Conservation (phyloP, 2,329 filamentous ascomycete genomes). For the Fusarium vanettenii region DNA sequence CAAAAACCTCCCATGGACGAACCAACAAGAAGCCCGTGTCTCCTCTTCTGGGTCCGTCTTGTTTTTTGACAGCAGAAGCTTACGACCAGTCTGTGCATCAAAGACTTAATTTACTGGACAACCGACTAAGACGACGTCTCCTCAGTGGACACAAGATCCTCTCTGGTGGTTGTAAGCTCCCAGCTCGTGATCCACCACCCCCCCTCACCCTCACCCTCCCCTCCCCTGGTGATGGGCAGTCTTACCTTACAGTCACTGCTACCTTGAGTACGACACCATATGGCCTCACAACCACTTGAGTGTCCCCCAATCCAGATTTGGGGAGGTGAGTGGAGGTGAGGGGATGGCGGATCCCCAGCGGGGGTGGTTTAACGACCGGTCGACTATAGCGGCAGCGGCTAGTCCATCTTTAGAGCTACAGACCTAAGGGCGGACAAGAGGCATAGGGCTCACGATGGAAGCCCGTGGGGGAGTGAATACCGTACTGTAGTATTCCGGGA, state of each 20-base stretch:
- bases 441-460: conserved; percentile 5
- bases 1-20: background rate
- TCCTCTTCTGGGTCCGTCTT: background rate
- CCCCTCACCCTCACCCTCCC: background rate
- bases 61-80: conserved; percentile 6
- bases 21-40: background rate
- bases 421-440: conserved; percentile 12
- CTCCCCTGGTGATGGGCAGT: background rate
- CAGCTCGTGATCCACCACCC: conserved; percentile 10
- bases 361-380: conserved; percentile 17
- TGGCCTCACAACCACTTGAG: background rate
- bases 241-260: conserved; percentile 3
- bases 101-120: conserved; percentile 1
- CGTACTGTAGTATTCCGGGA: background rate
- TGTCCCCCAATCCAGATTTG: conserved; percentile 7
- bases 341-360: conserved; percentile 20
- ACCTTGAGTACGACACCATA: conserved; percentile 4
- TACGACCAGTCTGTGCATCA: conserved; percentile 11
- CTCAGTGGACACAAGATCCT: conserved; percentile 11
- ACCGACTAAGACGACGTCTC: background rate
- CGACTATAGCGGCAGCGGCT: conserved; percentile 35
- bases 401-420: conserved; percentile 33
- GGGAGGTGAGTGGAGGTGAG: conserved; percentile 12
- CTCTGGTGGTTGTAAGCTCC: conserved; percentile 5
- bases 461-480: background rate